phyloP scores from a whole-genome alignment of 2,329 filamentous ascomycete genomes.

The Lomentospora prolificans region DNA sequence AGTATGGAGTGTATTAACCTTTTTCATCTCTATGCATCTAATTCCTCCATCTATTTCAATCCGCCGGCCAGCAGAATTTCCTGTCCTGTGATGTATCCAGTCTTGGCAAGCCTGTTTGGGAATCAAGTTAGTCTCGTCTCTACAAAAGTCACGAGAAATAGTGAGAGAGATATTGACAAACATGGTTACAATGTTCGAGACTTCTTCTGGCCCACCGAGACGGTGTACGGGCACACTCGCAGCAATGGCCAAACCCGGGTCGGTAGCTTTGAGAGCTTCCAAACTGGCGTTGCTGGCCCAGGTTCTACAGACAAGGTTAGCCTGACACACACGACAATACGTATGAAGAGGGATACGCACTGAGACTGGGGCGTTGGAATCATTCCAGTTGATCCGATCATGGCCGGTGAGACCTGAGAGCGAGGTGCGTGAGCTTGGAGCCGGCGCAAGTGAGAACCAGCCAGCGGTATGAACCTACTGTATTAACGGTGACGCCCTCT shows the following conservation, averaged over 20 bases:
- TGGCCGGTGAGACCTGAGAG: conserved; percentile 23
- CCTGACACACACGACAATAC: neutral
- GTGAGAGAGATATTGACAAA: neutral
- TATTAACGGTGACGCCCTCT: conserved; percentile 25
- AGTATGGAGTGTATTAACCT: too few relatives aligned
- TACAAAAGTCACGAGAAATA: neutral
- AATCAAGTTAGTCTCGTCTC: conserved; percentile 18
- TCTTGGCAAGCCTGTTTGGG: conserved; percentile 18
- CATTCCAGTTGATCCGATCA: conserved; percentile 26
- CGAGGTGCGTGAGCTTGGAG: too few relatives aligned
- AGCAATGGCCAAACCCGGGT: conserved; percentile 25
- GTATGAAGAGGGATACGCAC: conserved; percentile 10
- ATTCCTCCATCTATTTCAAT: conserved; percentile 14
- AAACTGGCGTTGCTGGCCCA: conserved; percentile 14
- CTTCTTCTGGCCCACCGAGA: conserved; percentile 24
- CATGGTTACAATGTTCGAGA: conserved; percentile 17
- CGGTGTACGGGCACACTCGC: conserved; percentile 23
- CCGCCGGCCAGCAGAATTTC: conserved; percentile 18
- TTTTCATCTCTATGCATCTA: too few relatives aligned
- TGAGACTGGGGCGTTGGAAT: conserved; percentile 21
- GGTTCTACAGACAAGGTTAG: neutral
- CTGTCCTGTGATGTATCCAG: conserved; percentile 20
- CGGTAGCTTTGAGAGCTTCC: conserved; percentile 18
- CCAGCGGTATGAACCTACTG: too few relatives aligned
- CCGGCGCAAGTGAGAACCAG: too few relatives aligned